A percentile compares a stretch with the other conserved stretches of the same genome.
phyloP scores from a whole-genome alignment of 2,329 filamentous ascomycete genomes.

The Fusarium ambrosium region DNA sequence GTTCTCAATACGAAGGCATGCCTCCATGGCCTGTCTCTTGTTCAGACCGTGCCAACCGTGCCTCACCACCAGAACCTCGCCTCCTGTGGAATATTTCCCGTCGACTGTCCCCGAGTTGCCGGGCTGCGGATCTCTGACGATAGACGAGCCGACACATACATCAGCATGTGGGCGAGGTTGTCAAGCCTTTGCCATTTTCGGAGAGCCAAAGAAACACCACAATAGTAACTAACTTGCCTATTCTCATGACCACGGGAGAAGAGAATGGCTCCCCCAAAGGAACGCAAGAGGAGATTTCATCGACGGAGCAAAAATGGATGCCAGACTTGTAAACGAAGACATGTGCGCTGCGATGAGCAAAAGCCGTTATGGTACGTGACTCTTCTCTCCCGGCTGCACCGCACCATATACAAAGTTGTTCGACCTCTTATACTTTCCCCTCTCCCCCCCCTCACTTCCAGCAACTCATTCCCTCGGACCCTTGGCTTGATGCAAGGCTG shows the following conservation, averaged over 20 bases:
- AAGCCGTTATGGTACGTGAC: conserved; percentile 60
- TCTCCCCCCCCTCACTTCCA: conserved; percentile 21
- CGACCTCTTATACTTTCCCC: conserved; percentile 21
- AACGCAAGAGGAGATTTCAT: conserved; percentile 55
- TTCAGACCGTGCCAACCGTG: conserved; percentile 42
- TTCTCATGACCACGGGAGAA: conserved; percentile 23
- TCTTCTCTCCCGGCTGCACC: background rate
- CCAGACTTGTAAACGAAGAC: conserved; percentile 55
- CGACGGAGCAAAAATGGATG: conserved; percentile 56
- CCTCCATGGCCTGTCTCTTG: conserved; percentile 42
- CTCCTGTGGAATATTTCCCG: conserved; percentile 45
- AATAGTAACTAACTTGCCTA: conserved; percentile 3
- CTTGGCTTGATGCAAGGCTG: conserved; percentile 40
- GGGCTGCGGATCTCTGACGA: conserved; percentile 37
- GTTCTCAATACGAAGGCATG: conserved; percentile 46
- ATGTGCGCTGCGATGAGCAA: conserved; percentile 62
- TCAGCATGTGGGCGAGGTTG: conserved; percentile 41
- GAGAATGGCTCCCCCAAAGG: conserved; percentile 52
- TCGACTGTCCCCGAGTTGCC: conserved; percentile 41
- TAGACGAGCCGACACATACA: conserved; percentile 35
- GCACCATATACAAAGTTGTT: conserved; percentile 18
- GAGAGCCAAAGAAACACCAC: conserved; percentile 29
- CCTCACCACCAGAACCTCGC: conserved; percentile 35
- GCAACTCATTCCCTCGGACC: conserved; percentile 16
- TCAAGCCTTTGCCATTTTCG: conserved; percentile 23